These are phyloP conservation scores for Verticillium zaregamsianum DNA, from an alignment of 2,329 filamentous ascomycete genomes.

Conservation along the genomic window DNA sequence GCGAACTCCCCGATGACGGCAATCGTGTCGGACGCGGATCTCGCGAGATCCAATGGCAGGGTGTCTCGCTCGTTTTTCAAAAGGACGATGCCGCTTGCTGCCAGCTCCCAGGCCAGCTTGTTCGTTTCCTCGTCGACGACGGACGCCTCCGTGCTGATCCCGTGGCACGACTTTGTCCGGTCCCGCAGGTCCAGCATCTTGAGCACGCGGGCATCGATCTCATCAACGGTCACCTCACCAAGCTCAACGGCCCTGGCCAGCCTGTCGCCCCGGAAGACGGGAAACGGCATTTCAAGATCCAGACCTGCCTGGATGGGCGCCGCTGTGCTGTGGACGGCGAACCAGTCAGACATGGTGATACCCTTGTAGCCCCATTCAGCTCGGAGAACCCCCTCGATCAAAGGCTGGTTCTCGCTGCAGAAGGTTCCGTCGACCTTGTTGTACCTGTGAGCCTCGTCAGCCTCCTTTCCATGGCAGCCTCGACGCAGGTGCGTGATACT, in stretches of 20 bases:
- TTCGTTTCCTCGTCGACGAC: slow-evolving; percentile 11
- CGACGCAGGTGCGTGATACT: not conserved
- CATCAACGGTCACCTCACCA: slow-evolving; percentile 9
- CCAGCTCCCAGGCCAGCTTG: slow-evolving; percentile 11
- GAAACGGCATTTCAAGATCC: slow-evolving; percentile 28
- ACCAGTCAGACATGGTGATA: slow-evolving; percentile 30
- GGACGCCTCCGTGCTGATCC: slow-evolving; percentile 8
- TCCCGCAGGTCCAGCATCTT: slow-evolving; percentile 11
- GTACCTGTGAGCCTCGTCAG: slow-evolving; percentile 12
- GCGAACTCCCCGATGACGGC: slow-evolving; percentile 53
- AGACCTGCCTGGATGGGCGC: slow-evolving; percentile 23
- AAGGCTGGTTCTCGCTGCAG: slow-evolving; percentile 14
- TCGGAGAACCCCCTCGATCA: slow-evolving; percentile 20
- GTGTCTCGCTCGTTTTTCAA: slow-evolving; percentile 58
- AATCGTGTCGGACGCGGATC: slow-evolving; percentile 16
- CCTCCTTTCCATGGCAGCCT: not conserved
- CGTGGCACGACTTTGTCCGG: slow-evolving; percentile 5
- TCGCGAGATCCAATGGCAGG: slow-evolving; percentile 40
- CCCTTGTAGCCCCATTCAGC: slow-evolving; percentile 29
- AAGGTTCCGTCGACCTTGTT: slow-evolving; percentile 21
- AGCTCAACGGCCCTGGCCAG: slow-evolving; percentile 12
- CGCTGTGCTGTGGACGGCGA: slow-evolving; percentile 24
- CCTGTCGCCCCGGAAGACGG: slow-evolving; percentile 12
- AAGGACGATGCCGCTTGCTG: slow-evolving; percentile 43
- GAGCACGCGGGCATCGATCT: slow-evolving; percentile 10